phyloP scores from a whole-genome alignment of 2,329 filamentous ascomycete genomes.

The Cladosporium sp. region DNA sequence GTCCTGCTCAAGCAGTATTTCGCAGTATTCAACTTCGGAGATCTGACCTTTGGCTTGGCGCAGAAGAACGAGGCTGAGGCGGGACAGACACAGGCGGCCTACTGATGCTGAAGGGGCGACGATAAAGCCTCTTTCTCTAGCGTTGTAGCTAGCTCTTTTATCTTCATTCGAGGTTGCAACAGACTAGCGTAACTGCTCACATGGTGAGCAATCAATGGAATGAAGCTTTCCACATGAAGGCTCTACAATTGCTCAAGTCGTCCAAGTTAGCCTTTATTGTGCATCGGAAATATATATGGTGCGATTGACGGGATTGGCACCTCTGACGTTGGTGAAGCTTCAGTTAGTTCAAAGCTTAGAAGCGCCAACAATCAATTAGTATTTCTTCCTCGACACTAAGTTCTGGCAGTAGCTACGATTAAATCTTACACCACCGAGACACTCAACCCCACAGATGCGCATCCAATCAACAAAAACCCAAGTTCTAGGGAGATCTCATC shows the following conservation, averaged over 20 bases:
- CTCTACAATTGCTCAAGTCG: background rate
- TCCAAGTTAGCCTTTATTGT: background rate
- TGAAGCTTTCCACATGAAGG: background rate
- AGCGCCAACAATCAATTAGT: background rate
- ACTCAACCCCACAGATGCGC: too few relatives aligned
- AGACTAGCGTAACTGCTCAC: background rate
- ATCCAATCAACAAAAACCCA: background rate
- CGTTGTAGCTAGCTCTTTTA: background rate
- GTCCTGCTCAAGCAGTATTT: constrained; percentile 61
- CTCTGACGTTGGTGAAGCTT: background rate
- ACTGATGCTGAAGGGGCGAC: background rate
- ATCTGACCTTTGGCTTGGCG: constrained; percentile 56
- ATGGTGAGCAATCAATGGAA: background rate
- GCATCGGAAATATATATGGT: background rate
- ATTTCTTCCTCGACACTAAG: background rate
- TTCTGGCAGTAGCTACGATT: background rate
- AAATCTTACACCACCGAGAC: background rate
- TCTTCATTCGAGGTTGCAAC: background rate
- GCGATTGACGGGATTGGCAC: background rate
- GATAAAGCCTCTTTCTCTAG: background rate
- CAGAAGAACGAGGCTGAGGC: constrained; percentile 31
- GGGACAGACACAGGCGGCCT: background rate
- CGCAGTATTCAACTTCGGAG: constrained; percentile 59
- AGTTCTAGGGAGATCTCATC: background rate
- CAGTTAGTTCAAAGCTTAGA: background rate